These are phyloP conservation scores for Neonectria coccinea DNA, from an alignment of 2,329 filamentous ascomycete genomes.

Conservation along the genomic window DNA sequence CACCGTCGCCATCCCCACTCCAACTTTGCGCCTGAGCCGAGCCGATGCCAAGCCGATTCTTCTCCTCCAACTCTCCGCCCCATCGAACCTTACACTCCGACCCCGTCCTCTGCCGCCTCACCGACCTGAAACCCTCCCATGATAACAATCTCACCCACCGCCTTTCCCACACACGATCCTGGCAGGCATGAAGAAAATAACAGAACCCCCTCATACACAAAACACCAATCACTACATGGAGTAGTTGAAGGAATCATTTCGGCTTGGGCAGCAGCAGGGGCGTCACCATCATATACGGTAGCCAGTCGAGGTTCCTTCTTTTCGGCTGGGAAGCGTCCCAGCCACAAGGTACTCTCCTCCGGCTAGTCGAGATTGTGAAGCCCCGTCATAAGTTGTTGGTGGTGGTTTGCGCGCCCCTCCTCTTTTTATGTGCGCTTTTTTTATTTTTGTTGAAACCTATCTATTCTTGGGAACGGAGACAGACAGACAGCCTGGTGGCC, in stretches of 20 bases:
- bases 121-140: slow-evolving; percentile 27
- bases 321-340: not conserved
- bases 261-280: slow-evolving; percentile 27
- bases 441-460: slow-evolving; percentile 40
- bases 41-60: slow-evolving; percentile 30
- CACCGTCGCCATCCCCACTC: slow-evolving; percentile 25
- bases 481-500: slow-evolving; percentile 37
- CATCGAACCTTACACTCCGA: slow-evolving; percentile 31
- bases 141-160: slow-evolving; percentile 28
- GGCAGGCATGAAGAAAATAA: slow-evolving; percentile 21
- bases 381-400: slow-evolving; percentile 26
- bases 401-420: slow-evolving; percentile 27
- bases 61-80: slow-evolving; percentile 32
- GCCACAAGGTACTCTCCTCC: not conserved
- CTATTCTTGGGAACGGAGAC: slow-evolving; percentile 43
- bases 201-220: slow-evolving; percentile 14
- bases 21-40: slow-evolving; percentile 35
- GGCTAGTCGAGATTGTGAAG: slow-evolving; percentile 19
- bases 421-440: slow-evolving; percentile 44
- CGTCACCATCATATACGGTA: slow-evolving; percentile 11
- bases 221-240: slow-evolving; percentile 25
- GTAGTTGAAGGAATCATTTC: slow-evolving; percentile 33
- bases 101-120: slow-evolving; percentile 22
- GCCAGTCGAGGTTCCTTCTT: not conserved
- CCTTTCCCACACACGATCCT: slow-evolving; percentile 17